Base-by-base conservation (phyloP, 306 rosid species). In the Cucurbita ficifolia region DNA sequence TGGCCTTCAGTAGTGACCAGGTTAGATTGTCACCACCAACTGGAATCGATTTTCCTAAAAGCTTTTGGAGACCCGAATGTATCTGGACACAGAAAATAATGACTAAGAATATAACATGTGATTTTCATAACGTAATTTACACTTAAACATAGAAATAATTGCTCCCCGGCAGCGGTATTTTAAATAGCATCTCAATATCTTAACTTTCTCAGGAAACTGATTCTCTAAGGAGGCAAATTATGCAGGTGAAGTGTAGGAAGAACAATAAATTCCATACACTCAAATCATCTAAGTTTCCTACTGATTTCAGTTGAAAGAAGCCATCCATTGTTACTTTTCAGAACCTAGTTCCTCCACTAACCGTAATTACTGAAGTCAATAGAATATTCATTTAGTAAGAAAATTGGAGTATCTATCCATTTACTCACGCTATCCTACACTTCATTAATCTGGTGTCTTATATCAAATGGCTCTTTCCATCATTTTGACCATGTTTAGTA, bases 1-100 rank as follows among this genome's bases (percentile, higher is more conserved):
- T 38, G 58, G 45, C 74, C 87, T 86, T 91, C 83, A 88, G 65
- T 64, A 94, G 19, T 9, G 91, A 79, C 99, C 99, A 94, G 24
- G 88, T 89, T 73, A 94, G 84, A 75, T 85, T 81, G 79, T 70
- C 76, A 59, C 3, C 70, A 35, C 87, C 87, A 78, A 89, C 87
- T 11, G 81, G 54, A 83, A 82, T 56, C 62, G 86, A 84, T 73
- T 81, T 65, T 45, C 92, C 91, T 36, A 91, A 61, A 51, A 85
- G 74, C 78, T 72, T 75, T 4, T 83, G 78, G 21, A 91, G 91
- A 48, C 87, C 86, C 1, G 38, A 67, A 75, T 58, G 79, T 79
- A 94, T 84, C 97, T 94, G 91, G 76, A 77, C 19, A 19, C 35
- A 46, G 13, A 46, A 13, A 14, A 68, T n/a, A 46, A 45, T 7